Base-by-base conservation (phyloP, 306 rosid species). In the Castanea mollissima region DNA sequence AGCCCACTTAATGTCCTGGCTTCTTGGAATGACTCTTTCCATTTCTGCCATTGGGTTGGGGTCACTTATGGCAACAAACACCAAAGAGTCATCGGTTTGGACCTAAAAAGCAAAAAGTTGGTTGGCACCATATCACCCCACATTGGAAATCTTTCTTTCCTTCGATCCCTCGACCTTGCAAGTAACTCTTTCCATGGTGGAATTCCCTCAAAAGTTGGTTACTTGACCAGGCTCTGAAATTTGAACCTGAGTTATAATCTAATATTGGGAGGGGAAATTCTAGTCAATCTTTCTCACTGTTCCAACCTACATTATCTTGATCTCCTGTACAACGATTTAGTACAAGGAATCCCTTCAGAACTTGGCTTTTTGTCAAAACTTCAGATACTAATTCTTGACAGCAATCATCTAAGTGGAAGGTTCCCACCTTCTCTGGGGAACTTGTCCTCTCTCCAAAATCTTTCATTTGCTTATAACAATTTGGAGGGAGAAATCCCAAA, bases 11-110 rank as follows among this genome's bases (percentile, higher is more conserved):
- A 32, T 3, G 27, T n/a, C 54, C 31, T 78, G 15, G 29, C 15
- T 34, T 32, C 76, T 1, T 78, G 82, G 82, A 78, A 78, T 59
- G 62, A 59, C 0, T 78, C 82, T 29, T 15, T 58, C 5, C 76
- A 78, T 25, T 78, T 78, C 1, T 71, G 82, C 75, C 19, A 44
- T 0, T 71, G 82, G 82, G 11, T 21, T 13, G 82, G 82, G 5
- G 25, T 78, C 20, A 78, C 62, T 15, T 78, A 76, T 20, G 69
- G 71, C 41, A 51, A 27, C 82, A 71, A 51, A 27, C 82, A 71
- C 9, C 71, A 58, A 10, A 71, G 82, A 29, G 76, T 78, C 76
- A 58, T 75, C 1, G 5, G 23, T 18, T 49, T 78, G 23, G 35
- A 78, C 32, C 58, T 78, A 21, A 1, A 4, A 1, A 18, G 14